Evolutionary conservation across 1,139 yeast genomes (phyloP), one percentile per base, ranked within the genome.

Genomic region (Taphrina confusa): DNA sequence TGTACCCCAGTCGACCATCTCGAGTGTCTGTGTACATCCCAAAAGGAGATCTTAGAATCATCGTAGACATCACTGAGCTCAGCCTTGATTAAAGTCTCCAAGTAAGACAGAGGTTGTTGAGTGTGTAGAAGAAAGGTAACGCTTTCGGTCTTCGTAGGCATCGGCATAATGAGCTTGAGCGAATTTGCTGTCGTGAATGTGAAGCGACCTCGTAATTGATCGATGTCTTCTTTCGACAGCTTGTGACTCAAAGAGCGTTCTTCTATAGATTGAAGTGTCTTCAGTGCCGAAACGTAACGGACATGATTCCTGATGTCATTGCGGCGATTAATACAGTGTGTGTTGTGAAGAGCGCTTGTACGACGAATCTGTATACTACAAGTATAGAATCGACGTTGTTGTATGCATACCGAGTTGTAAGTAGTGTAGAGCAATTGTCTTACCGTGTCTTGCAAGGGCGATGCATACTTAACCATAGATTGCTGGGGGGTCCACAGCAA

Each of bases 51-150:
- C 47, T 50, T 50, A 2, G 60, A 44, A 2, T 30, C n/a, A 14
- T 14, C 12, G n/a, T 33, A 30, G 28, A 22, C 16, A 20, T 49
- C 51, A 11, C 45, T 12, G 22, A 57, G 34, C 30, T 57, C 61
- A 22, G 34, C 45, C n/a, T 46, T 34, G n/a, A 57, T 40, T 18
- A 57, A 51, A 5, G 50, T 44, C 16, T 47, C 56, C 18, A 57
- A 31, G 25, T 57, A 57, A 8, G 50, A 39, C 6, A 57, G 44
- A 5, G 61, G 61, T 28, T 57, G 61, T 18, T 49, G 61, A 23
- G 61, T 40, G 34, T 57, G 61, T 22, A 57, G 14, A 11, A 57
- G 28, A 23, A 57, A 49, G 14, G 61, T 51, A 18, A 57, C 50
- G 22, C 31, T 49, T 30, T 45, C 22, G n/a, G 31, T n/a, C 36